Base-by-base conservation (phyloP, 2,329 filamentous ascomycete genomes). In the Sporothrix dimorphospora region DNA sequence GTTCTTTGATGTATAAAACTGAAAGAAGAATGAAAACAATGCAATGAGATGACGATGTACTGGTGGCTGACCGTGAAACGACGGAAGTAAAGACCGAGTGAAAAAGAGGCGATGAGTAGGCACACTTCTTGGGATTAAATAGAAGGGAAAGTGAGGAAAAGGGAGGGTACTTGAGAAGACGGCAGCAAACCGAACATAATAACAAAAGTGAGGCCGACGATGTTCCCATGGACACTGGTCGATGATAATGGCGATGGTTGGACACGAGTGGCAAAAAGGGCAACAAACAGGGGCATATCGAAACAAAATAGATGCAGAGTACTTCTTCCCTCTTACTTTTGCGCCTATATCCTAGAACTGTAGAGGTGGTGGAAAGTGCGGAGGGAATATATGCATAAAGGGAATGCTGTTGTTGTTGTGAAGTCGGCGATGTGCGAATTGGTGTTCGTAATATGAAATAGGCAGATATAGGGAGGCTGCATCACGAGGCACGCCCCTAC, bases 51-150 rank as follows among this genome's bases (percentile, higher is more conserved):
- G n/a, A 27, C 27, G 38, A 45, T 27, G 59, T 27, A 45, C 3
- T 27, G n/a, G 14, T 45, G 38, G n/a, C 38, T 65, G 59, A 45
- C 34, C 4, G 34, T 45, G 38, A 8, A 65, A 27, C 38, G 11
- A 9, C 38, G 59, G 59, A 65, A 65, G 59, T 45, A 65, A 42
- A 63, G 59, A 65, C n/a, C 38, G 42, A 65, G 59, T 45, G 59
- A 14, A 14, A 8, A 30, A 3, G 59, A 65, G 34, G 57, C 21
- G 40, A 14, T 65, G 21, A 27, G 12, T 5, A 45, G 12, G 12
- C 38, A 65, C 14, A 8, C 38, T 34, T 34, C 30, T 21, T 49
- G 16, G 47, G 16, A 19, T 16, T 16, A 14, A 47, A 47, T 16
- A 19, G 12, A 19, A 3, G 16, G 19, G 5, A 14, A 14, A 47